Conservation (phyloP, 2,329 filamentous ascomycete species). For the Botrytis paeoniae region DNA sequence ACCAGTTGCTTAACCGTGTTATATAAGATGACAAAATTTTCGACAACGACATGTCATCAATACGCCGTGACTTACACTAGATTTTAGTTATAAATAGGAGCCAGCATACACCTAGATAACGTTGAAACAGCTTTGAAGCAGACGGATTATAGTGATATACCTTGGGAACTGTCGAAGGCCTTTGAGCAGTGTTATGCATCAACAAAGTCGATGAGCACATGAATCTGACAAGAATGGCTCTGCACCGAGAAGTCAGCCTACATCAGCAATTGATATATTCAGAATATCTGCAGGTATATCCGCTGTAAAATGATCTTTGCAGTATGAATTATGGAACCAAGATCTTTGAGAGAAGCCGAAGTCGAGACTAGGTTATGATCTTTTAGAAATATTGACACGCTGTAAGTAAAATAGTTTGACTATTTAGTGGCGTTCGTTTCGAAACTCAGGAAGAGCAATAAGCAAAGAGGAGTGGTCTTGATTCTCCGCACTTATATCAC, state of each 20-base stretch:
- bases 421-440: neutral
- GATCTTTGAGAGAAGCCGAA: neutral
- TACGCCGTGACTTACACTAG: neutral
- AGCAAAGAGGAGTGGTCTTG: neutral
- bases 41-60: neutral
- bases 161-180: neutral
- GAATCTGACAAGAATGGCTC: neutral
- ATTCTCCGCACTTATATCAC: neutral
- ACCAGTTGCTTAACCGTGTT: no score
- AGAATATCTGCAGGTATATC: no score
- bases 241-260: no score
- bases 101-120: no score
- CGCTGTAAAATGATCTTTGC: no score
- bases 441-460: neutral
- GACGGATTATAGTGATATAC: neutral
- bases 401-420: no score
- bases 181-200: neutral
- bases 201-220: neutral
- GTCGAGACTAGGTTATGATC: neutral
- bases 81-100: neutral
- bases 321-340: neutral
- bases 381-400: neutral
- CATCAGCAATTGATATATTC: no score
- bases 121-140: neutral
- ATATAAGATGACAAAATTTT: neutral